Conservation (phyloP, 345 rosid genomes). For the Populus alba region DNA sequence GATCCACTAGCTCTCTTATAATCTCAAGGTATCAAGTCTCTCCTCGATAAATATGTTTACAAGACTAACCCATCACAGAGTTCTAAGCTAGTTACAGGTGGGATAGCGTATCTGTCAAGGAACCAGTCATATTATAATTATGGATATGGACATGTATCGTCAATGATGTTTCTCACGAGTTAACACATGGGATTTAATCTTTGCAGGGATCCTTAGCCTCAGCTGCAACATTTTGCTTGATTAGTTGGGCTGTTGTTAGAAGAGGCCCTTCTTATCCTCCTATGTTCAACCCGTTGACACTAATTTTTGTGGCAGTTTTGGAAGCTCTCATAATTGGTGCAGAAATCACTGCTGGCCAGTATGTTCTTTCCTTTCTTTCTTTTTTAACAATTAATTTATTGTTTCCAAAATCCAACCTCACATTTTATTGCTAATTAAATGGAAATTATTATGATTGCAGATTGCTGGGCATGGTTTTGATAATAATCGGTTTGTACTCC, state of each 20-base stretch:
- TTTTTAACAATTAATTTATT: neutral
- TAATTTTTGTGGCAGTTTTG: conserved; percentile 39
- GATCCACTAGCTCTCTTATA: too few species aligned
- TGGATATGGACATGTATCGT: too few species aligned
- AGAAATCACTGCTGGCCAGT: conserved; percentile 38
- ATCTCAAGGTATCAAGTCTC: too few species aligned
- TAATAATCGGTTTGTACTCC: conserved; percentile 44
- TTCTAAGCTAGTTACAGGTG: too few species aligned
- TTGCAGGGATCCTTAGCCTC: conserved; percentile 45
- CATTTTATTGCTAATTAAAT: neutral
- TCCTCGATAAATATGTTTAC: too few species aligned
- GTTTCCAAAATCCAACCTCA: neutral
- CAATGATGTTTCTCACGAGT: too few species aligned
- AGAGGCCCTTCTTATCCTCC: conserved; percentile 54
- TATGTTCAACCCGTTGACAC: conserved; percentile 50
- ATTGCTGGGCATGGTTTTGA: conserved; percentile 31
- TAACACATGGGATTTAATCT: neutral
- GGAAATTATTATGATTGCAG: conserved; percentile 15
- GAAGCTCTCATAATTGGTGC: conserved; percentile 39
- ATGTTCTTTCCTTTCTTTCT: conserved; percentile 1
- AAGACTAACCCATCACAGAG: too few species aligned
- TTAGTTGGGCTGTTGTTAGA: conserved; percentile 32
- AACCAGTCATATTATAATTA: too few species aligned
- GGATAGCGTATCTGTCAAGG: too few species aligned
- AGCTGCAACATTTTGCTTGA: conserved; percentile 38